Evolutionary conservation across 495 filamentous ascomycete genomes (phyloP), one percentile per base, ranked within the genome.

Genomic region (Penicillium verhagenii): DNA sequence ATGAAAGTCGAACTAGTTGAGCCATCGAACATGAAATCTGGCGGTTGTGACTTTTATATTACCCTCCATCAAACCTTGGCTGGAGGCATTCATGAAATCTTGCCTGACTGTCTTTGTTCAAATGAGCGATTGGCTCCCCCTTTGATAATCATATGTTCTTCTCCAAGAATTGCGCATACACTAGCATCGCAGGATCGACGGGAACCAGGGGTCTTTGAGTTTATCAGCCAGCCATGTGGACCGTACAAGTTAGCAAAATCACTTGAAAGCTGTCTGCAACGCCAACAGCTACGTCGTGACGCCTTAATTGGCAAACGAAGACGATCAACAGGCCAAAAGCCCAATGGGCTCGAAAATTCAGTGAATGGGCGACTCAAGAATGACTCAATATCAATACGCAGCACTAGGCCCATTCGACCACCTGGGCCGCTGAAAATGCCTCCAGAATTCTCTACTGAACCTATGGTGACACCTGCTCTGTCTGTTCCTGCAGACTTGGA

Each of bases 191-290:
- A 11, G 16, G 58, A 52, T 24, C 53, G 45, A 5, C 44, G 23
- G 2, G 19, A 60, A 16, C 11, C 43, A 14, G 13, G 50, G 0
- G 39, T 59, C 13, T 56, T 67, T 16, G 65, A 71, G 21, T 71
- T 69, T 28, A 64, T 72, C 43, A 69, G 66, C 37, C 69, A 72
- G 40, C 69, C 69, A 4, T 72, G 66, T 48, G 69, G 69, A 6
- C 69, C 69, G 0, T 54, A 57, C 8, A 72, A 72, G 20, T 33
- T 72, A 2, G 64, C 62, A 2, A 57, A 58, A 1, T 53, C 68
- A 1, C 25, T 71, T 33, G 39, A 63, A n/a, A 49, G 65, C 2
- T 71, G 68, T 42, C 55, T 67, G 10, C 58, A 63, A 35, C 65
- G 66, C 11, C 50, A 53, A 39, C 47, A 20, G 35, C 33, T 26